These are phyloP conservation scores for Carallia pectinifolia DNA, from an alignment of 345 rosid species.

Conservation along the genomic window DNA sequence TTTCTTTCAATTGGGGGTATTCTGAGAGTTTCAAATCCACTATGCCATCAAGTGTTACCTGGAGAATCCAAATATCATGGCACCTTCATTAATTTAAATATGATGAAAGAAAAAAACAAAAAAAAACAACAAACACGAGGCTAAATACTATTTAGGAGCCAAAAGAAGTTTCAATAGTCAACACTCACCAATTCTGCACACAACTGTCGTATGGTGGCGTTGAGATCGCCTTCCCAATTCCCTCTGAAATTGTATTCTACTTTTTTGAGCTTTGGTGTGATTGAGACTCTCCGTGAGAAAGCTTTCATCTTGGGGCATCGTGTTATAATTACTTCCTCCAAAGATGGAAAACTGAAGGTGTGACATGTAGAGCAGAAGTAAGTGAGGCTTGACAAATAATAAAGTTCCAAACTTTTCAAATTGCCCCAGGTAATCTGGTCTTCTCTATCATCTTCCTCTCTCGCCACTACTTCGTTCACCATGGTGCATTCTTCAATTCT, in stretches of 20 bases:
- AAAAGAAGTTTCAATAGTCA: no score
- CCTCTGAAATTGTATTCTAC: not conserved
- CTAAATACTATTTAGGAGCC: no score
- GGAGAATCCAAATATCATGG: not conserved
- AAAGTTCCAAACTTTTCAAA: not conserved
- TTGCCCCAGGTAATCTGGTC: not conserved
- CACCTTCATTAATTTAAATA: no score
- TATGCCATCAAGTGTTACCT: conserved; percentile 4
- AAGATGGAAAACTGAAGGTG: conserved; percentile 12
- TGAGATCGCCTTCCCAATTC: conserved; percentile 15
- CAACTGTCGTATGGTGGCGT: conserved; percentile 7
- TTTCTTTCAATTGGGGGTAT: not conserved
- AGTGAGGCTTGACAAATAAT: not conserved
- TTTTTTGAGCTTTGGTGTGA: conserved; percentile 18
- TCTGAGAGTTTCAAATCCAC: conserved; percentile 6
- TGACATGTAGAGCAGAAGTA: not conserved
- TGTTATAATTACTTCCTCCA: conserved; percentile 14
- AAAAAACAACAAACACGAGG: no score
- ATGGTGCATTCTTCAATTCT: not conserved
- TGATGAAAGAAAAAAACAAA: no score
- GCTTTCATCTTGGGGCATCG: conserved; percentile 10
- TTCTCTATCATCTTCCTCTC: not conserved
- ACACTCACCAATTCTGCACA: conserved; percentile 7
- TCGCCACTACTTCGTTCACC: not conserved
- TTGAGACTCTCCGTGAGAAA: conserved; percentile 20